Evolutionary conservation across 805 yeast species (phyloP).

Genomic region (Candida methanosorbosa): DNA sequence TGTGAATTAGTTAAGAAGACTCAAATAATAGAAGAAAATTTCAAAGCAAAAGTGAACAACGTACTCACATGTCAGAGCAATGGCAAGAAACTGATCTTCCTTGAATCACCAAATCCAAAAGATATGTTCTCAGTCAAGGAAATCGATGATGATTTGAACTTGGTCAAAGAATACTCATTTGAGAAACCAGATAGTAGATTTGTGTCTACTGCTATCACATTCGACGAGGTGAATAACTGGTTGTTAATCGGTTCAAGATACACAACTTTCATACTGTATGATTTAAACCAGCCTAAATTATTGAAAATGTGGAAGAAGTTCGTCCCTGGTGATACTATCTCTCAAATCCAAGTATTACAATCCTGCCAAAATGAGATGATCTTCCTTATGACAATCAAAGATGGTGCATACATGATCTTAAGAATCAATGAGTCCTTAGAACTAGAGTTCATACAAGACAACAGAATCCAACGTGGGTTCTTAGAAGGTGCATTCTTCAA

Average conservation of each 20-base stretch:
- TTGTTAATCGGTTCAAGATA: constrained; percentile 65
- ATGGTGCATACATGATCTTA: constrained; percentile 50
- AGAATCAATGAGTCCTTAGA: constrained; percentile 11
- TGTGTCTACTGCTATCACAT: constrained; percentile 48
- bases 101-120: constrained; percentile 63
- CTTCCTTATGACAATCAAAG: constrained; percentile 48
- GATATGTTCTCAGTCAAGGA: constrained; percentile 40
- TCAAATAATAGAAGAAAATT: constrained; percentile 18
- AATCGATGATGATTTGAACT: constrained; percentile 21
- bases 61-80: constrained; percentile 26
- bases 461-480: constrained; percentile 65
- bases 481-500: constrained; percentile 62
- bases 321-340: constrained; percentile 60
- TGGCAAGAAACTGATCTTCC: constrained; percentile 28
- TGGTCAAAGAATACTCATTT: constrained; percentile 8
- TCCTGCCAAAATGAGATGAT: constrained; percentile 10
- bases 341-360: constrained; percentile 38
- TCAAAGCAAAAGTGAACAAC: constrained; percentile 38
- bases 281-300: constrained; percentile 23
- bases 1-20: constrained; percentile 22
- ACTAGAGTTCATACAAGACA: constrained; percentile 26
- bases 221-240: constrained; percentile 28
- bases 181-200: constrained; percentile 29
- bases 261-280: constrained; percentile 54
- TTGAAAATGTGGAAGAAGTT: constrained; percentile 35